Base-by-base conservation (phyloP, 129 eudicot genomes). In the Chrysanthemum seticuspe region DNA sequence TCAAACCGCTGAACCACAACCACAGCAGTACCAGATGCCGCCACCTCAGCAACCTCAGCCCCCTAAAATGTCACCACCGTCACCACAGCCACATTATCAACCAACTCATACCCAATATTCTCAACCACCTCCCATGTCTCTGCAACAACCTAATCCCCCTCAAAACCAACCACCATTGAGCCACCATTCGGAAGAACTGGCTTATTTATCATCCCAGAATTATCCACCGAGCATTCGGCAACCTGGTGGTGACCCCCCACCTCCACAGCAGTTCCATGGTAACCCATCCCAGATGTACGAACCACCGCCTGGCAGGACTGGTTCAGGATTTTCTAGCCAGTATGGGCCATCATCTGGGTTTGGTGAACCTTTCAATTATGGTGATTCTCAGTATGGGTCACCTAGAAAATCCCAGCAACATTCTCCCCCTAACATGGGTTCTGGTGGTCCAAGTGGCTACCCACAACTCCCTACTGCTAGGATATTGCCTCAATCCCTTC, bases 401-500 rank as follows among this genome's bases (percentile, higher is more conserved):
- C 88, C 95, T 9, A 50, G 76, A n/a, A 93, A 93, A 74, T 74
- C 85, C 10, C 92, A 82, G 49, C 86, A 88, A 62, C 76, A 31
- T 56, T 77, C 86, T 57, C 55, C 90, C 34, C 54, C 78, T 60
- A 51, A 65, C 54, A 25, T 62, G 68, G 89, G 87, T 53, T 82
- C 83, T 45, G 78, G 89, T 51, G 74, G 82, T n/a, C 87, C 86
- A 68, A 78, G 79, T 65, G 85, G 85, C 13, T 87, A 89, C 74
- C 88, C 90, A 0, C 96, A 90, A 64, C 91, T 93, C 52, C 98
- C 98, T 5, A 88, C 97, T 2, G 97, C 98, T 31, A 76, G 91
- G 59, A 76, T 90, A 72, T 70, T 94, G 52, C 96, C 98, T 52
- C 97, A 86, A 1, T 90, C 96, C 18, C 65, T 90, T 63, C 97